phyloP scores from a whole-genome alignment of 257 asterid species.

The Solanum medicagineum region DNA sequence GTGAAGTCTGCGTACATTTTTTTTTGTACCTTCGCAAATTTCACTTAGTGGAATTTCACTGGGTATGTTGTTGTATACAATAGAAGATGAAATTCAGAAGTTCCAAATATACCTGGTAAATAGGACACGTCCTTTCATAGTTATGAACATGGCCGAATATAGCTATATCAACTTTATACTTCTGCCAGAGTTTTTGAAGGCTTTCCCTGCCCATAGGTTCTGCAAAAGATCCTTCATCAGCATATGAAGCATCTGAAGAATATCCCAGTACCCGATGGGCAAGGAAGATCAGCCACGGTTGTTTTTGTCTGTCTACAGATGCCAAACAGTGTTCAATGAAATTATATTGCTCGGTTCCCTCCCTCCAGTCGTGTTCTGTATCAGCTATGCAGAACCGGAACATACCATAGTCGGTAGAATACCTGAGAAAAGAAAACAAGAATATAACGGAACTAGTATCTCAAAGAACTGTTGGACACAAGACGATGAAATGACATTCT shows the following conservation, averaged over 20 bases:
- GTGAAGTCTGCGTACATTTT: too few species aligned
- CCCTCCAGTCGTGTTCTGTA: conserved; percentile 84
- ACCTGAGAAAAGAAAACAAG: conserved; percentile 28
- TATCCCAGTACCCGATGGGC: conserved; percentile 83
- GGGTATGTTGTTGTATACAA: too few species aligned
- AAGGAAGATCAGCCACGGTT: conserved; percentile 77
- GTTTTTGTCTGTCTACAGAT: conserved; percentile 63
- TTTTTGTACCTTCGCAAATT: too few species aligned
- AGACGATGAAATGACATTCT: background rate
- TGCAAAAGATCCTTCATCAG: conserved; percentile 49
- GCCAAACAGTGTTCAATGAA: conserved; percentile 74
- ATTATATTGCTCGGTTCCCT: conserved; percentile 60
- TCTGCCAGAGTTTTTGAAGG: conserved; percentile 88
- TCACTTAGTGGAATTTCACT: too few species aligned
- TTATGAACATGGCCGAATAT: conserved; percentile 62
- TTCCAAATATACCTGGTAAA: conserved; percentile 44
- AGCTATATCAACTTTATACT: conserved; percentile 73
- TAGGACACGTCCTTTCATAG: conserved; percentile 72
- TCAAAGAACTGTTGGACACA: background rate
- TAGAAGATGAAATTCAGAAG: background rate
- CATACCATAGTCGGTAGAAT: conserved; percentile 77
- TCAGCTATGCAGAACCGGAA: conserved; percentile 81
- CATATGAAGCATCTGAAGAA: conserved; percentile 51
- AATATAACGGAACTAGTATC: background rate
- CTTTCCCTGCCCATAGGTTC: conserved; percentile 84